phyloP scores from a whole-genome alignment of 768 basidiomycete genomes.

The Hydnomerulius pinastri region DNA sequence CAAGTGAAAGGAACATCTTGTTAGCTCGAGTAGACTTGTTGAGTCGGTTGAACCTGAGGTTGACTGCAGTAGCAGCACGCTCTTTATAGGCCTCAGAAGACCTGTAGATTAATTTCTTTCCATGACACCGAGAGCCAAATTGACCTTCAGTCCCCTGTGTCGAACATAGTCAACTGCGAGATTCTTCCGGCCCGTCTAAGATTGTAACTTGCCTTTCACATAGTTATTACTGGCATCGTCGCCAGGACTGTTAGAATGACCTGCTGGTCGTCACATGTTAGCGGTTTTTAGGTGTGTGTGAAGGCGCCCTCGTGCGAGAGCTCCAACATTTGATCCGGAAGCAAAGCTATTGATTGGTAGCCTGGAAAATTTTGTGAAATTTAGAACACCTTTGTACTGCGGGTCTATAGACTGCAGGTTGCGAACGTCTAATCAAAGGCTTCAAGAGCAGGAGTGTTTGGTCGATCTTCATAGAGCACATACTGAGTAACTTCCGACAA shows the following conservation, averaged over 20 bases:
- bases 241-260: neutral
- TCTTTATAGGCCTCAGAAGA: conserved; percentile 7
- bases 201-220: conserved; percentile 7
- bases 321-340: conserved; percentile 3
- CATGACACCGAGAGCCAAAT: too few species aligned
- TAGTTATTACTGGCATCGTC: neutral
- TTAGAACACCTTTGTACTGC: too few species aligned
- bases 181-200: neutral
- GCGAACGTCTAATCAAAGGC: neutral
- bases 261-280: conserved; percentile 3
- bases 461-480: neutral
- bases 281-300: neutral
- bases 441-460: neutral
- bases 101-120: too few species aligned
- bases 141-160: too few species aligned
- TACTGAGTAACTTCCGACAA: neutral
- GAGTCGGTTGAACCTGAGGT: neutral
- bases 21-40: neutral
- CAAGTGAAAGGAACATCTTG: conserved; percentile 15
- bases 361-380: too few species aligned
- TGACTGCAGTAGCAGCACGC: neutral
- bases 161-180: neutral
- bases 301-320: neutral
- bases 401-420: neutral
- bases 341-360: neutral